Conservation (phyloP, 2,329 filamentous ascomycete species). For the Cyclaneusma minus region DNA sequence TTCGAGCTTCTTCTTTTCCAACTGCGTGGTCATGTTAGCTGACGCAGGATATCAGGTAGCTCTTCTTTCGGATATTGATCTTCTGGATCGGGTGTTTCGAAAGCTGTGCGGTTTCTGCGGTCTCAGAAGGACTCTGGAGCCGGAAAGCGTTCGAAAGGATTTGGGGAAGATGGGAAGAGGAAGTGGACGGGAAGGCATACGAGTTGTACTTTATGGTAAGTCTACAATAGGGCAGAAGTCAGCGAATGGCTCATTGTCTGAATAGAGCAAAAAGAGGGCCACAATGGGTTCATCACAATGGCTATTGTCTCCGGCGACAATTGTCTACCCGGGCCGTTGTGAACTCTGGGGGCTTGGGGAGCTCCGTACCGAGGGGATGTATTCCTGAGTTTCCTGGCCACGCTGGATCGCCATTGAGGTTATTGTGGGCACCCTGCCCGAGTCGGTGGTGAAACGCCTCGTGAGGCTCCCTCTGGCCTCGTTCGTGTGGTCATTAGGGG, state of each 20-base stretch:
- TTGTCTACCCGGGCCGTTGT: too few relatives aligned
- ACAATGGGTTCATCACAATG: too few relatives aligned
- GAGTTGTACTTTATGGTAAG: slow-evolving; percentile 60
- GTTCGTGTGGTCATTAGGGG: slow-evolving; percentile 36
- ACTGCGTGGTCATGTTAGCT: slow-evolving; percentile 30
- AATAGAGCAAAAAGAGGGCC: too few relatives aligned
- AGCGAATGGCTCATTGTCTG: too few relatives aligned
- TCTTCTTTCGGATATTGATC: too few relatives aligned
- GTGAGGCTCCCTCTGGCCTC: slow-evolving; percentile 68
- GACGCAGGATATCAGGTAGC: slow-evolving; percentile 1
- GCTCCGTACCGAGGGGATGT: slow-evolving; percentile 18
- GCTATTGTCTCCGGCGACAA: too few relatives aligned
- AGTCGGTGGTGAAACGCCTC: slow-evolving; percentile 87
- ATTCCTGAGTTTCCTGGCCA: slow-evolving; percentile 15
- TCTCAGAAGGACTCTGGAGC: neutral
- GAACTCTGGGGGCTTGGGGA: neutral
- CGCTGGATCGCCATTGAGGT: slow-evolving; percentile 22
- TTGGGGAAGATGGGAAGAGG: neutral
- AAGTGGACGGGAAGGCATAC: slow-evolving; percentile 33
- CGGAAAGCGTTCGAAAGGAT: neutral
- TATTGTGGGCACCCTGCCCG: slow-evolving; percentile 65
- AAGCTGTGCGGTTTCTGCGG: neutral
- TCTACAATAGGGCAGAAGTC: slow-evolving; percentile 24
- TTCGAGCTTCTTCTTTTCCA: slow-evolving; percentile 86
- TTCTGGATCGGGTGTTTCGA: too few relatives aligned